phyloP scores from a whole-genome alignment of 306 rosid species.

The Medicago ruthenica region DNA sequence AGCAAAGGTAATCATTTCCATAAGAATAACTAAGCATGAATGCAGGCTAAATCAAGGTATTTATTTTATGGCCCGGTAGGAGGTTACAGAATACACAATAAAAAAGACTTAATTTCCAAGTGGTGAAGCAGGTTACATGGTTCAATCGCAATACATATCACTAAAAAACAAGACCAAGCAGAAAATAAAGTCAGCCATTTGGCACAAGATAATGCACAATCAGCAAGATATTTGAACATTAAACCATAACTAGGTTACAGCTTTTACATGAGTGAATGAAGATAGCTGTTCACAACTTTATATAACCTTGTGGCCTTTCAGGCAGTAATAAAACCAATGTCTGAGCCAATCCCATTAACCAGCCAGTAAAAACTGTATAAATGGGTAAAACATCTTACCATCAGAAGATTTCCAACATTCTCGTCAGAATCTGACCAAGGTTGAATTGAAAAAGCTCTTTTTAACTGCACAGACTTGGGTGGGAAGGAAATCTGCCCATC shows the following conservation, averaged over 20 bases:
- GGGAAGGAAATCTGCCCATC: conserved; percentile 64
- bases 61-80: conserved; percentile 21
- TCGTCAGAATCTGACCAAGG: conserved; percentile 84
- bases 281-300: conserved; percentile 14
- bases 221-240: conserved; percentile 24
- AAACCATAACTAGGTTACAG: conserved; percentile 27
- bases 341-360: conserved; percentile 28
- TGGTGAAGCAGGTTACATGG: conserved; percentile 4
- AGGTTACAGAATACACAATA: neutral
- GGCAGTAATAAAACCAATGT: conserved; percentile 19
- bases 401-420: conserved; percentile 69
- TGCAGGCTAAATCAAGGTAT: conserved; percentile 12
- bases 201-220: conserved; percentile 27
- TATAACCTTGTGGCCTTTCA: conserved; percentile 7
- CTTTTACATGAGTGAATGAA: conserved; percentile 1
- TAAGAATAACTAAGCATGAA: neutral
- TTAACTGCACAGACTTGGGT: conserved; percentile 63
- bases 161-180: conserved; percentile 2
- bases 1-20: too few species aligned
- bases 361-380: conserved; percentile 30
- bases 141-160: conserved; percentile 11
- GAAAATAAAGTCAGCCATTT: conserved; percentile 26
- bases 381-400: conserved; percentile 57
- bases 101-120: conserved; percentile 11
- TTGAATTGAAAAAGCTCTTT: conserved; percentile 62